Evolutionary conservation across 208 protist genomes (phyloP).

Genomic region (Trypanosoma vivax): DNA sequence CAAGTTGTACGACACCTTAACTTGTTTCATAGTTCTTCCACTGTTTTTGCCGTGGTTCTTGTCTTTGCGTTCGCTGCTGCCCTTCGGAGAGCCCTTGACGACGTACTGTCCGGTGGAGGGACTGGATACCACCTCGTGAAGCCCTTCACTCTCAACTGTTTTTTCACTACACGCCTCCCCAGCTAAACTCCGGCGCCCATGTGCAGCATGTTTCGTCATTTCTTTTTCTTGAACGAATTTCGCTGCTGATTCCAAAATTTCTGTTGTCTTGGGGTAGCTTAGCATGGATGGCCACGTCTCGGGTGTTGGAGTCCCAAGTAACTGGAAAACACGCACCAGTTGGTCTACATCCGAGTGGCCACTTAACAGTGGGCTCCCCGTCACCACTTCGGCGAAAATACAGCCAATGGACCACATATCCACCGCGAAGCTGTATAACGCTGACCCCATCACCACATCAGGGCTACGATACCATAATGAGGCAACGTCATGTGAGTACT

Average conservation of each 20-base stretch:
- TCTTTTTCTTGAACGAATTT: constrained; percentile 12
- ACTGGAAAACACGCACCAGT: constrained; percentile 80
- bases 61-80: background rate
- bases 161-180: too few relatives aligned
- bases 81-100: background rate
- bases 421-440: constrained; percentile 75
- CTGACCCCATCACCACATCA: constrained; percentile 85
- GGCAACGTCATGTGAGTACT: constrained; percentile 89
- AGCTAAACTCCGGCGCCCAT: too few relatives aligned
- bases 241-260: constrained; percentile 28
- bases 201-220: background rate
- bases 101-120: too few relatives aligned
- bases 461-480: constrained; percentile 94
- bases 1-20: constrained; percentile 28
- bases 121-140: too few relatives aligned
- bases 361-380: constrained; percentile 75
- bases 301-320: constrained; percentile 91
- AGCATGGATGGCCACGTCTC: constrained; percentile 91
- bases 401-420: constrained; percentile 93
- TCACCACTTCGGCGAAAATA: constrained; percentile 92
- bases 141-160: too few relatives aligned
- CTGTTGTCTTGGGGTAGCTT: constrained; percentile 43
- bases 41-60: background rate
- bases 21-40: constrained; percentile 13
- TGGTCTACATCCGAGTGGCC: constrained; percentile 88